A percentile compares a stretch with the other conserved stretches of the same genome.
These are phyloP conservation scores for Aspergillus saccharolyticus DNA, from an alignment of 495 filamentous ascomycete species.

Conservation along the genomic window DNA sequence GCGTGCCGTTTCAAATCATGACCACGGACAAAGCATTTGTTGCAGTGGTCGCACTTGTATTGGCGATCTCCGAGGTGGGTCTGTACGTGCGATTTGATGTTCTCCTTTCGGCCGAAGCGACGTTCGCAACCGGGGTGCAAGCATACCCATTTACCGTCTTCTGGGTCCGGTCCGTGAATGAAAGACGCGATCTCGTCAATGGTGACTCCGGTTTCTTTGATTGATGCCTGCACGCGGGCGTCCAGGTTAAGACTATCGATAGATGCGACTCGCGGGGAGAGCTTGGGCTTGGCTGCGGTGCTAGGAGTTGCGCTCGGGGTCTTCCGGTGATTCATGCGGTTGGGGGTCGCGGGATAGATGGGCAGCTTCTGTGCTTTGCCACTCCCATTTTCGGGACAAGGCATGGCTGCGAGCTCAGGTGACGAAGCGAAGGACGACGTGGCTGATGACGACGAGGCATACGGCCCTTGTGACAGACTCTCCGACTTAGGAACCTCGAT, in stretches of 20 bases:
- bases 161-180: constrained; percentile 73
- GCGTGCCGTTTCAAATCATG: constrained; percentile 96
- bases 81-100: constrained; percentile 96
- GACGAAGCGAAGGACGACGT: constrained; percentile 44
- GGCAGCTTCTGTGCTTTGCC: constrained; percentile 26
- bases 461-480: constrained; percentile 18
- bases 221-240: constrained; percentile 44
- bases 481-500: constrained; percentile 26
- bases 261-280: constrained; percentile 34
- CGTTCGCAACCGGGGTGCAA: constrained; percentile 75
- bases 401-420: constrained; percentile 44
- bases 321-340: constrained; percentile 16
- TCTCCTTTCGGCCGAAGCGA: constrained; percentile 88
- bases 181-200: constrained; percentile 79
- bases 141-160: constrained; percentile 78
- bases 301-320: constrained; percentile 11
- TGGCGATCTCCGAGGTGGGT: constrained; percentile 95
- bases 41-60: constrained; percentile 80
- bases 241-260: constrained; percentile 46
- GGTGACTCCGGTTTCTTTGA: constrained; percentile 72
- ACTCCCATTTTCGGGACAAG: constrained; percentile 27
- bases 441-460: constrained; percentile 34
- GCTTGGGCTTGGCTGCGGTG: constrained; percentile 29
- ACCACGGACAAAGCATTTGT: constrained; percentile 91
- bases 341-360: constrained; percentile 27